Evolutionary conservation across 2,329 filamentous ascomycete genomes (phyloP), one percentile per base, ranked within the genome.

Genomic region (Xylariaceae sp.): DNA sequence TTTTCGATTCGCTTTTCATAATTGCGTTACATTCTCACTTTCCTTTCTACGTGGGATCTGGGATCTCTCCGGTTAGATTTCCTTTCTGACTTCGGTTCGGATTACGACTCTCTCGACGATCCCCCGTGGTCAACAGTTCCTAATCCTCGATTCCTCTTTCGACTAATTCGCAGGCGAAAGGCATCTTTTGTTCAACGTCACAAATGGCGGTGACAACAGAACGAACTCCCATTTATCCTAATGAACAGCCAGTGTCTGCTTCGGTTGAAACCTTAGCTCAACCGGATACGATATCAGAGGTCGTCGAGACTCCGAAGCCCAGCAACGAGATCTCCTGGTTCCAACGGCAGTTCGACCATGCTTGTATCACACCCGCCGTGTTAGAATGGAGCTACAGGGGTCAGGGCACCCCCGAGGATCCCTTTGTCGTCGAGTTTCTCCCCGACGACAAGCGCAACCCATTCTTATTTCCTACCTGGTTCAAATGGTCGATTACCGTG

Each of bases 351-450:
- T 71, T 80, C 53, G 79, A 87, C 68, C 84, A 84, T 56, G 78
- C 79, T 30, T 81, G 80, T 50, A 73, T 89, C 54, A 85, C 80
- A 0, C 76, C 80, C 51, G 78, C 80, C 56, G 80, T 87, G 7
- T 72, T 86, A 51, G 75, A 81, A 54, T 76, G 82, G 71, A 70
- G 74, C 2, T 89, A 88, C 66, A 69, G 73, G 13, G 86, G 86
- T 30, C 72, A 79, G 10, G 88, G 88, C 61, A 91, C 88, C 1
- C 71, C 78, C 7, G 82, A 87, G 49, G 83, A 87, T 47, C 88
- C 88, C 1, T 91, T 82, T 64, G 73, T 85, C 37, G 87, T 91
- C 64, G 82, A 84, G 57, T 92, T 87, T 74, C 80, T 89, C 18
- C 80, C 82, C 15, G 73, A 84, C 55, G 88, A 92, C 70, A 80